Conservation (phyloP, 257 asterid genomes). For the Handroanthus guayacan region DNA sequence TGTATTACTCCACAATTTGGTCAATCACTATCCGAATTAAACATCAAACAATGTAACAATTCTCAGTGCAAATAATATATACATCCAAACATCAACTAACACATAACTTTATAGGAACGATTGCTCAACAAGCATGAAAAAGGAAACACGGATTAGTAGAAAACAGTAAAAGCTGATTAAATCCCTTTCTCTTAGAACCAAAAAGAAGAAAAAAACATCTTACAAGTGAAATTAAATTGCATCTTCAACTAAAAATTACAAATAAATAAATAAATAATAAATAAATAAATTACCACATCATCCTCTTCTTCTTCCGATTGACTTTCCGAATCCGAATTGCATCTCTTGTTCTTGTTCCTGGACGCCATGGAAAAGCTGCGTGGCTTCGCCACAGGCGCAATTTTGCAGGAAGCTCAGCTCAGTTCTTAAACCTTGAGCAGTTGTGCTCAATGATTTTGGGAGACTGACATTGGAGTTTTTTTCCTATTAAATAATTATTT, state of each 20-base stretch:
- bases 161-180: not conserved
- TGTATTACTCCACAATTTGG: not conserved
- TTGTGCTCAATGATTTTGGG: not conserved
- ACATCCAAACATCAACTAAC: not conserved
- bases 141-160: not conserved
- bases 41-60: not conserved
- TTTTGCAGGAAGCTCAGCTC: constrained; percentile 30
- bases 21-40: not conserved
- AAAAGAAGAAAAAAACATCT: too few relatives aligned
- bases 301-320: constrained; percentile 38
- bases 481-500: too few relatives aligned
- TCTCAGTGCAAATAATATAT: not conserved
- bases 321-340: constrained; percentile 17
- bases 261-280: too few relatives aligned
- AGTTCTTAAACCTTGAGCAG: not conserved
- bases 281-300: constrained; percentile 31
- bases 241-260: not conserved
- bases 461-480: too few relatives aligned
- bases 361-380: constrained; percentile 42
- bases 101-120: not conserved
- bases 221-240: not conserved
- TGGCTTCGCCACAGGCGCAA: constrained; percentile 13
- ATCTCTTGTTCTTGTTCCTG: constrained; percentile 20
- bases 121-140: not conserved
- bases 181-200: not conserved